Base-by-base conservation (phyloP, 2,329 filamentous ascomycete species). In the Colletotrichum sp. region DNA sequence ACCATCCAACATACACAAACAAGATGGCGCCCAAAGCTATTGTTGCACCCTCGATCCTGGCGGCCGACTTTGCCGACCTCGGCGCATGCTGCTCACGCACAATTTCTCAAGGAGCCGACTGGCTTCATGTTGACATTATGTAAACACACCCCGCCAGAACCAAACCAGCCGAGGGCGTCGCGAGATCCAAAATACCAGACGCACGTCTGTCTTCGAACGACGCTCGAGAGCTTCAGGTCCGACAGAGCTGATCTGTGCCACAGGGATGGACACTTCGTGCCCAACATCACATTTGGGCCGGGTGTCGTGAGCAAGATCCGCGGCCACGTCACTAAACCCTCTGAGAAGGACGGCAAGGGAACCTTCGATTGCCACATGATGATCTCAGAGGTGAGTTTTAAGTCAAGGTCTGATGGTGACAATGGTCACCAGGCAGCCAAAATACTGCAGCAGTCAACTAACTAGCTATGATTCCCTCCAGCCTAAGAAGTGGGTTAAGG, bases 331-430 rank as follows among this genome's bases (percentile, higher is more conserved):
- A 93, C 95, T 73, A 90, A 90, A 79, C 96, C 96, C 5, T 89
- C 89, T 55, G 88, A 90, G 67, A 90, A 90, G 38, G 89, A 94
- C 79, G 96, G 94, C 69, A 94, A 93, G 80, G 97, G 97, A 77
- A 99, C 96, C 16, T 99, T 99, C 84, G 97, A 99, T 86, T 99
- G 97, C 90, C 97, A 99, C 87, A 99, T 99, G 97, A 99, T 99
- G 97, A 98, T 99, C 83, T 93, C 95, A 81, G 96, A 99, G 94
- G 95, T 96, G 89, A 80, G 86, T 38, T n/a, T 21, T 8, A 30
- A 34, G 30, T 24, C 55, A n/a, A 21, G 12, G n/a, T 24, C 8
- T 15, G 32, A 8, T 21, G 58, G 24, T 12, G 26, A 58, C 55
- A 36, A 21, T 34, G 58, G 28, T 21, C 10, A 34, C 6, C 28